Evolutionary conservation across 2,329 filamentous ascomycete species (phyloP).

Genomic region (Epichloe gansuensis): DNA sequence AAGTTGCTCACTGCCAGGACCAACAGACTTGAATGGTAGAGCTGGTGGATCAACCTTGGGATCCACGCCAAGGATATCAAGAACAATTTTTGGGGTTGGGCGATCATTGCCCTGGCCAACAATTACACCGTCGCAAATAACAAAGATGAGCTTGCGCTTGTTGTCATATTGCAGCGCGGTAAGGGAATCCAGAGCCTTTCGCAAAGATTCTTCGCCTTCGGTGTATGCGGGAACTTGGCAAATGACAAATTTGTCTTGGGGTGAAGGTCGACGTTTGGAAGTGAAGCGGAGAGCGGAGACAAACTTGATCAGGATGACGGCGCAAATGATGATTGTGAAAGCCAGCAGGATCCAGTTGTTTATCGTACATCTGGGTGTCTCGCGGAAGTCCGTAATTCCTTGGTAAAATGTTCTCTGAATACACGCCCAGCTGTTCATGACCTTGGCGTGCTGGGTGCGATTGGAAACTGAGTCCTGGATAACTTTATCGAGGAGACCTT

Average conservation of each 20-base stretch:
- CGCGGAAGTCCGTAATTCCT: constrained; percentile 75
- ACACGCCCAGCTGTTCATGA: constrained; percentile 62
- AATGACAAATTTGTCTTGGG: constrained; percentile 97
- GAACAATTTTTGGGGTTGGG: constrained; percentile 91
- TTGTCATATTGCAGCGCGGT: constrained; percentile 95
- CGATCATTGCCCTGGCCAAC: constrained; percentile 92
- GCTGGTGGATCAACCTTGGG: constrained; percentile 93
- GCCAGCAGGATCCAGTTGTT: constrained; percentile 85
- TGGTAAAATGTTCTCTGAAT: constrained; percentile 73
- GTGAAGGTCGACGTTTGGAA: constrained; percentile 74
- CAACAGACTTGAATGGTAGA: constrained; percentile 86
- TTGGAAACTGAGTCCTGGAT: constrained; percentile 37
- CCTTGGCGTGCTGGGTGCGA: constrained; percentile 32
- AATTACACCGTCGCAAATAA: constrained; percentile 95
- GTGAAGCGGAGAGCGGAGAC: constrained; percentile 86
- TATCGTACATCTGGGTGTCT: constrained; percentile 61
- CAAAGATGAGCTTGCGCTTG: constrained; percentile 91
- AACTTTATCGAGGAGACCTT: constrained; percentile 45
- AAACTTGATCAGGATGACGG: constrained; percentile 79
- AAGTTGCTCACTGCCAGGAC: constrained; percentile 76
- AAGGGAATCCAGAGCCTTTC: constrained; percentile 86
- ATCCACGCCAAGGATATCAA: constrained; percentile 94
- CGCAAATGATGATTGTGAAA: constrained; percentile 72
- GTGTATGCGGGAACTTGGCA: constrained; percentile 97
- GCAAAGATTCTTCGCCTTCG: constrained; percentile 87